These are phyloP conservation scores for Phytopythium cucurbitacearum DNA, from an alignment of 352 stramenopile genomes.

Conservation along the genomic window DNA sequence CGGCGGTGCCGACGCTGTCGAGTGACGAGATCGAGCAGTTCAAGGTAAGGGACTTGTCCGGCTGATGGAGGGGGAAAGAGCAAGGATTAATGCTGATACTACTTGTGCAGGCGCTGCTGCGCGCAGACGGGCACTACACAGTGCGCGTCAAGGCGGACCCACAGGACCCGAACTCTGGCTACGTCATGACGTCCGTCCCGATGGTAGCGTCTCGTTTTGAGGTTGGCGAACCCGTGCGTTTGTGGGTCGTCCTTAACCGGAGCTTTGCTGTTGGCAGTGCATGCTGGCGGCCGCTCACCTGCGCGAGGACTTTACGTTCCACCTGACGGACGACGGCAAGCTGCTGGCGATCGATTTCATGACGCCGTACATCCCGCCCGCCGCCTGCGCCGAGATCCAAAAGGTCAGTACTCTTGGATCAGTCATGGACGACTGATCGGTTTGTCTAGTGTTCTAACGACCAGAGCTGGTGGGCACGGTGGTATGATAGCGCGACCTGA, in stretches of 20 bases:
- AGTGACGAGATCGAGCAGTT: conserved; percentile 39
- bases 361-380: conserved; percentile 42
- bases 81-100: not conserved
- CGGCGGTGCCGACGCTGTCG: conserved; percentile 38
- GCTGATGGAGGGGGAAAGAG: not conserved
- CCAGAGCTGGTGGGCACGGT: not conserved
- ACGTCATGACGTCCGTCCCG: conserved; percentile 71
- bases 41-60: conserved; percentile 7
- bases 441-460: not conserved
- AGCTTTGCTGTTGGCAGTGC: conserved; percentile 24
- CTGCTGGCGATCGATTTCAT: conserved; percentile 82
- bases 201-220: conserved; percentile 25
- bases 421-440: not conserved
- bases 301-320: conserved; percentile 80
- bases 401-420: conserved; percentile 22
- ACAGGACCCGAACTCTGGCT: conserved; percentile 48
- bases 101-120: conserved; percentile 26
- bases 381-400: conserved; percentile 41
- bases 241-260: not conserved
- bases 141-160: conserved; percentile 66
- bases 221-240: not conserved
- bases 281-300: conserved; percentile 68
- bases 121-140: conserved; percentile 52
- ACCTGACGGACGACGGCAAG: conserved; percentile 71
- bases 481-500: conserved; percentile 36